phyloP scores from a whole-genome alignment of 2,329 filamentous ascomycete genomes.

The Aspergillus thermomutatus region DNA sequence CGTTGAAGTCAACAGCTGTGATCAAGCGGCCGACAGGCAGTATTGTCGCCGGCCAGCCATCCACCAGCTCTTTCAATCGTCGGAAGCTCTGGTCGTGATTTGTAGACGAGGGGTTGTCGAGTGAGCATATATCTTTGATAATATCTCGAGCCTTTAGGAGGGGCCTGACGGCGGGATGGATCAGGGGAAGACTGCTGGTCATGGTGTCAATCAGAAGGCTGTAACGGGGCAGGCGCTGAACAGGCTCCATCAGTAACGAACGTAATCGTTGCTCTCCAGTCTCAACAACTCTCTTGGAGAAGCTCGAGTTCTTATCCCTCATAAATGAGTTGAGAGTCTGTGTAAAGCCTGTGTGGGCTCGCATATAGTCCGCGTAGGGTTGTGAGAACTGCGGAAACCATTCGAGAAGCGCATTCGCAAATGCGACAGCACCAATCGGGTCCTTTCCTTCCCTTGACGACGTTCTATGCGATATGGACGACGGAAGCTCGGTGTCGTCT shows the following conservation, averaged over 20 bases:
- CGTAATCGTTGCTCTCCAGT: conserved; percentile 87
- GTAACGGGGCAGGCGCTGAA: conserved; percentile 90
- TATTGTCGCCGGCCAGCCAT: conserved; percentile 70
- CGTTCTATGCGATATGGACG: conserved; percentile 46
- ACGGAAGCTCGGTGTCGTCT: conserved; percentile 47
- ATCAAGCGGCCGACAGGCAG: conserved; percentile 75
- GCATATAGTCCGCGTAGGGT: conserved; percentile 91
- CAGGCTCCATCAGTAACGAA: conserved; percentile 91
- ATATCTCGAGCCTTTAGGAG: conserved; percentile 89
- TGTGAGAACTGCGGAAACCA: conserved; percentile 93
- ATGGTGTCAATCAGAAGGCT: conserved; percentile 97
- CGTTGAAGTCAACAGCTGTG: conserved; percentile 73
- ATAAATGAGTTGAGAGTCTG: conserved; percentile 75
- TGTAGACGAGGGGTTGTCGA: conserved; percentile 65
- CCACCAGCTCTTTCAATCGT: conserved; percentile 71
- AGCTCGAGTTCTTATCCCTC: conserved; percentile 73
- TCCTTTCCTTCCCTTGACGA: conserved; percentile 55
- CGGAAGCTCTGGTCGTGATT: conserved; percentile 72
- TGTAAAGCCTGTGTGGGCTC: conserved; percentile 82
- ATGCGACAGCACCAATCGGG: conserved; percentile 70
- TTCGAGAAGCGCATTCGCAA: conserved; percentile 78
- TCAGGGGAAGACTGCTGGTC: conserved; percentile 75
- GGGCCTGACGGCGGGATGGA: conserved; percentile 76
- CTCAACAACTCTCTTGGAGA: conserved; percentile 74
- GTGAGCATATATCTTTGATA: conserved; percentile 92